Evolutionary conservation across 441 rosid genomes (phyloP).

Genomic region (Gossypium schwendimanii): DNA sequence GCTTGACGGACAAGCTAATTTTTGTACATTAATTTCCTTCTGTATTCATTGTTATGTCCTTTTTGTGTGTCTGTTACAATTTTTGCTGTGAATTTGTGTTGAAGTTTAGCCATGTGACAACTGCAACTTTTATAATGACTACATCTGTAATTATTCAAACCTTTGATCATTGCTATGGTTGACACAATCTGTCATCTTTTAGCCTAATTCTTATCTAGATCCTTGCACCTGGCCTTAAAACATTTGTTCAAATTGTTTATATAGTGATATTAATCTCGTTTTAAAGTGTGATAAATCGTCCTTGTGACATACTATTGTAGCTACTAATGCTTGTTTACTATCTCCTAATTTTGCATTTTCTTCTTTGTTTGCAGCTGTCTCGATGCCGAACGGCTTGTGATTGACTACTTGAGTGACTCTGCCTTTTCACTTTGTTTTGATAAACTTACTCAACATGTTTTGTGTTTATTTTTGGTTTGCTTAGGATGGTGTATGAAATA

Average conservation of each 20-base stretch:
- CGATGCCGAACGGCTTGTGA: constrained; percentile 13
- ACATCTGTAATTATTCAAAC: background rate
- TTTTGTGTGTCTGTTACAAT: background rate
- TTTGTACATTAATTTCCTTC: background rate
- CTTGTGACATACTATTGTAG: background rate
- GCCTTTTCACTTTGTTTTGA: background rate
- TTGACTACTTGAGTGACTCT: constrained; percentile 8
- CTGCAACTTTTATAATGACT: background rate
- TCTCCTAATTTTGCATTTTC: background rate
- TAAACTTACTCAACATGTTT: constrained; percentile 2
- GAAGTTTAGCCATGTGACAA: too few species aligned
- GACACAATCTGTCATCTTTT: background rate
- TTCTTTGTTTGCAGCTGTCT: constrained; percentile 5
- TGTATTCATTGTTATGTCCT: background rate
- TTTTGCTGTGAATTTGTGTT: background rate
- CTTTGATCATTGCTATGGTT: background rate
- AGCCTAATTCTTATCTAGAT: background rate
- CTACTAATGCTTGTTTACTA: background rate
- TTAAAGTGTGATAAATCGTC: background rate
- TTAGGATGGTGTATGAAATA: constrained; percentile 20
- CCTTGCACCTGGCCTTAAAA: background rate
- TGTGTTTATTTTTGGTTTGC: constrained; percentile 16
- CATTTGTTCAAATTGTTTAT: background rate
- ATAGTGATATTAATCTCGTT: background rate
- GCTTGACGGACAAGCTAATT: background rate